phyloP scores from a whole-genome alignment of 179 eudicot species.

The Spergularia azorica region DNA sequence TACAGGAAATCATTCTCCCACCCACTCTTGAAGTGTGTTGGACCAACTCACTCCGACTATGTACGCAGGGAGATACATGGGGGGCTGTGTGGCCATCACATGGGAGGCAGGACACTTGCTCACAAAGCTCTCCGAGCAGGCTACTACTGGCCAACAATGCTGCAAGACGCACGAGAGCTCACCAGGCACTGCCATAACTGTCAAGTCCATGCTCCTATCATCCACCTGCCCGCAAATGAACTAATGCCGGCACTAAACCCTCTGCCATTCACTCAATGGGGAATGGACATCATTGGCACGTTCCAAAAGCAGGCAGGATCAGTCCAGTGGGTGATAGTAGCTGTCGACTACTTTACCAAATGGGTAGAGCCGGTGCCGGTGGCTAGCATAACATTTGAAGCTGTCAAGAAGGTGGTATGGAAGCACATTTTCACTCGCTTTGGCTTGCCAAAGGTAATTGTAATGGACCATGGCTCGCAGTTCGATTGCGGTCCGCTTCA shows the following conservation, averaged over 20 bases:
- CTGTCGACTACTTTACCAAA: background rate
- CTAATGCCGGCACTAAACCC: background rate
- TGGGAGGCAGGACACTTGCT: background rate
- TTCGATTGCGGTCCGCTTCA: no score
- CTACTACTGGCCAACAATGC: background rate
- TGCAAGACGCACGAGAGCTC: background rate
- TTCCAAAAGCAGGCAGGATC: background rate
- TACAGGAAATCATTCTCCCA: background rate
- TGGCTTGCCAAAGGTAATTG: no score
- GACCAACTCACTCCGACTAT: background rate
- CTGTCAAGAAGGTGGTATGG: no score
- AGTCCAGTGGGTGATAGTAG: background rate
- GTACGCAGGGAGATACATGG: background rate
- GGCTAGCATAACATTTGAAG: background rate
- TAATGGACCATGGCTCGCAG: no score
- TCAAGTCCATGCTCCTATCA: background rate
- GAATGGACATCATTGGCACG: background rate
- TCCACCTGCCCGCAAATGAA: background rate
- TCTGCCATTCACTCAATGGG: background rate
- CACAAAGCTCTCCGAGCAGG: background rate
- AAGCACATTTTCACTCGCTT: no score
- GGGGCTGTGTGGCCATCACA: background rate
- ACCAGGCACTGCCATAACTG: background rate
- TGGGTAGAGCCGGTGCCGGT: background rate
- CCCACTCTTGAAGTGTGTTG: background rate